Conservation (phyloP, 345 rosid species). For the Trapa bicornis region DNA sequence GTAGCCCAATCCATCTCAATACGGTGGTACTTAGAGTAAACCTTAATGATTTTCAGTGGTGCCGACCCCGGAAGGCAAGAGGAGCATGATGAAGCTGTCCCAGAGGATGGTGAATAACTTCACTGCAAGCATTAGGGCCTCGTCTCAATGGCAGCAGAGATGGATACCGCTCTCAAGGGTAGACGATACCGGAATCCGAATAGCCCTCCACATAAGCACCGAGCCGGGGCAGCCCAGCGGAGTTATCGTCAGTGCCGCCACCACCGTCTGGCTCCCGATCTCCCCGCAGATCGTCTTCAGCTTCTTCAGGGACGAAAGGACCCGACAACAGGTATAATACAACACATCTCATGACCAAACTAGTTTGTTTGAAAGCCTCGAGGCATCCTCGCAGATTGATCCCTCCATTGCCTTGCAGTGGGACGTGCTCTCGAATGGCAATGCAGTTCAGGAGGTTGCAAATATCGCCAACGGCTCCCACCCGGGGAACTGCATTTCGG, state of each 20-base stretch:
- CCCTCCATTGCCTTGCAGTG: conserved; percentile 29
- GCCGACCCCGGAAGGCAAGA: conserved; percentile 78
- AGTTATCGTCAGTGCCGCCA: conserved; percentile 79
- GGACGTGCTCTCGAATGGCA: conserved; percentile 91
- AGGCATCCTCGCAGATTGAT: neutral
- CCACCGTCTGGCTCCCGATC: conserved; percentile 83
- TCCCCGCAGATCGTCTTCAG: conserved; percentile 60
- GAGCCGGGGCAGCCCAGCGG: conserved; percentile 80
- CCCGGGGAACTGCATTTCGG: conserved; percentile 88
- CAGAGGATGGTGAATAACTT: conserved; percentile 83
- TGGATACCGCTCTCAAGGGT: conserved; percentile 57
- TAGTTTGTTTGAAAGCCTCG: neutral
- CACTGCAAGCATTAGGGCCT: conserved; percentile 70
- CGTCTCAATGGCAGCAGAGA: conserved; percentile 39
- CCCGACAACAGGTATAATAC: conserved; percentile 61
- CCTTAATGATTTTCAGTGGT: conserved; percentile 33
- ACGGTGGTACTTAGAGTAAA: too few species aligned
- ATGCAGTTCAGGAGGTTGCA: conserved; percentile 83
- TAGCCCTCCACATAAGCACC: conserved; percentile 61
- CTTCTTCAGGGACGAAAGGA: conserved; percentile 88
- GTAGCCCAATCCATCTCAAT: neutral
- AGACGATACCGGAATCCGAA: conserved; percentile 67
- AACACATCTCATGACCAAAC: neutral
- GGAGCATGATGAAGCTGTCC: conserved; percentile 93
- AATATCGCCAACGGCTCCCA: conserved; percentile 82